These are phyloP conservation scores for Amylocystis lapponica DNA, from an alignment of 768 basidiomycete genomes.

Conservation along the genomic window DNA sequence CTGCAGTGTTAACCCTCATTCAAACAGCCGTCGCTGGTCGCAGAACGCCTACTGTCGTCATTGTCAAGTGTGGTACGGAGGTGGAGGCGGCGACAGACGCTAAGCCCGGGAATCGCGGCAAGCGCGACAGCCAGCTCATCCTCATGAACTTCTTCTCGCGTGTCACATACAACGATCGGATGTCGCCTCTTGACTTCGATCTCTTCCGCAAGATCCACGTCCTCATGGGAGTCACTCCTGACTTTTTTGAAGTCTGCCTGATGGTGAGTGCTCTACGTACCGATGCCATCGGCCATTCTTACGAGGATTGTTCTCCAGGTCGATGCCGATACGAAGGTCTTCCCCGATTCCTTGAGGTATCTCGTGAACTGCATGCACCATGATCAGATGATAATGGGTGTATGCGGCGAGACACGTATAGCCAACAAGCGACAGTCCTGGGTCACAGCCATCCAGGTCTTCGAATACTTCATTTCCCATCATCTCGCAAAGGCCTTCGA, in stretches of 20 bases:
- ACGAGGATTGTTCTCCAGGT: slow-evolving; percentile 49
- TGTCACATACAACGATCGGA: slow-evolving; percentile 98
- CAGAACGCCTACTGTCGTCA: slow-evolving; percentile 87
- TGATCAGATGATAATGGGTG: slow-evolving; percentile 98
- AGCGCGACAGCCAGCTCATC: slow-evolving; percentile 97
- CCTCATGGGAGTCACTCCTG: slow-evolving; percentile 98
- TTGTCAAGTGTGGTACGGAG: slow-evolving; percentile 97
- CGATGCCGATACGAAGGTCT: slow-evolving; percentile 96
- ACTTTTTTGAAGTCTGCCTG: slow-evolving; percentile 94
- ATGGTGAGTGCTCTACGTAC: slow-evolving; percentile 66
- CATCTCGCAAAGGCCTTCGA: slow-evolving; percentile 98
- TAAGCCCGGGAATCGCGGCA: slow-evolving; percentile 97
- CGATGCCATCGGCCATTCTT: background rate
- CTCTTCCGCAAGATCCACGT: slow-evolving; percentile 94
- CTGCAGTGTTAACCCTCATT: background rate
- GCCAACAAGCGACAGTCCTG: slow-evolving; percentile 97
- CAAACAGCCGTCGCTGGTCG: slow-evolving; percentile 71
- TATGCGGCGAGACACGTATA: slow-evolving; percentile 97
- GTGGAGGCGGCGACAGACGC: slow-evolving; percentile 74
- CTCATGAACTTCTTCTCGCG: slow-evolving; percentile 99
- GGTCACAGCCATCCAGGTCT: slow-evolving; percentile 98
- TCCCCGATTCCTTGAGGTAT: slow-evolving; percentile 81
- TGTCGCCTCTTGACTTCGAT: slow-evolving; percentile 96
- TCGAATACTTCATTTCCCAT: slow-evolving; percentile 98
- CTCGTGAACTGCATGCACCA: slow-evolving; percentile 99